Conservation (phyloP, 495 filamentous ascomycete genomes). For the Aspergillus sclerotioniger region DNA sequence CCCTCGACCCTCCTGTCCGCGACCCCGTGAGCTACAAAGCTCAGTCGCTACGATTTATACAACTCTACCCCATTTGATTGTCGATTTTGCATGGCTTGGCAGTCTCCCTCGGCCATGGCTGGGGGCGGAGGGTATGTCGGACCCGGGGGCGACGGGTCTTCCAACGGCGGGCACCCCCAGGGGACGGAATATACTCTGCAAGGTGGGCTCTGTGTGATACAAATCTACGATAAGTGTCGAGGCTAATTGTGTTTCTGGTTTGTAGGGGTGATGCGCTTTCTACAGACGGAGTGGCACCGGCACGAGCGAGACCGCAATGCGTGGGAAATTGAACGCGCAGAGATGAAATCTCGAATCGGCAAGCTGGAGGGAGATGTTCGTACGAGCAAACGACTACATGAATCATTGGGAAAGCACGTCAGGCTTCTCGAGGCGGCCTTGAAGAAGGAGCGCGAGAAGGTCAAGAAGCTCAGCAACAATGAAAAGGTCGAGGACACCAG, state of each 20-base stretch:
- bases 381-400: conserved; percentile 80
- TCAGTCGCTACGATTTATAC: neutral
- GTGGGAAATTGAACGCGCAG: conserved; percentile 98
- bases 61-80: neutral
- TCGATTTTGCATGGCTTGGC: conserved; percentile 55
- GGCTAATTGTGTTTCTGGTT: conserved; percentile 11
- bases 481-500: conserved; percentile 48
- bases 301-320: conserved; percentile 97
- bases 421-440: conserved; percentile 86
- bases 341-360: conserved; percentile 99
- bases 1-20: conserved; percentile 7
- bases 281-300: conserved; percentile 98
- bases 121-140: conserved; percentile 59
- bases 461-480: conserved; percentile 43
- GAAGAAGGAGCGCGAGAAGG: conserved; percentile 66
- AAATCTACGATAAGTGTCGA: neutral
- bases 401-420: conserved; percentile 84
- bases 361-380: conserved; percentile 85
- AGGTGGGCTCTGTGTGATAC: conserved; percentile 52
- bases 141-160: conserved; percentile 49
- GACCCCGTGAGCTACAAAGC: conserved; percentile 4
- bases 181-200: conserved; percentile 98
- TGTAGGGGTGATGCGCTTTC: conserved; percentile 96
- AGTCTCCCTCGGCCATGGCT: conserved; percentile 63
- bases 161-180: conserved; percentile 61